A percentile compares a stretch with the other conserved stretches of the same genome.
These are phyloP conservation scores for Fusarium keratoplasticum DNA, from an alignment of 2,329 filamentous ascomycete species.

Conservation along the genomic window DNA sequence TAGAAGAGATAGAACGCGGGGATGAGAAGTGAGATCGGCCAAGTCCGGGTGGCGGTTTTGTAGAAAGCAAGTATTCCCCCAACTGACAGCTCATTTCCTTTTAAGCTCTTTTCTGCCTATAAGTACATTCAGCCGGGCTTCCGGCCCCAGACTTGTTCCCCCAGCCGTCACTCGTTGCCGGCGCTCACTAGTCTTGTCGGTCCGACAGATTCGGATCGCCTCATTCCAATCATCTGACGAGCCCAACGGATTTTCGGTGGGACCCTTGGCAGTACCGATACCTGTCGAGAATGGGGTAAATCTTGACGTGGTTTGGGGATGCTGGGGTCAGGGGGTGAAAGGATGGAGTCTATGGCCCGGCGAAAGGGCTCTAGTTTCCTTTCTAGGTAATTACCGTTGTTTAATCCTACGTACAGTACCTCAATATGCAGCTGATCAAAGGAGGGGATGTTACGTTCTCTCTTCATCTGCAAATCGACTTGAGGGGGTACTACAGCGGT, in stretches of 20 bases:
- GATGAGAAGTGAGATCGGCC: neutral
- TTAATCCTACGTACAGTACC: neutral
- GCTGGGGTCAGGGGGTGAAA: neutral
- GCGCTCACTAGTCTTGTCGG: constrained; percentile 20
- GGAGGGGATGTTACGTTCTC: neutral
- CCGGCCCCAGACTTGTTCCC: constrained; percentile 16
- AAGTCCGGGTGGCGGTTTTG: neutral
- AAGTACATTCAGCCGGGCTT: constrained; percentile 33
- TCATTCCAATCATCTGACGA: constrained; percentile 20
- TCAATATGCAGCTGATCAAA: neutral
- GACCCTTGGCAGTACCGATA: neutral
- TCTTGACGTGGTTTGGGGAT: neutral
- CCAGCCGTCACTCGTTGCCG: constrained; percentile 5
- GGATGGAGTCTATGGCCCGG: neutral
- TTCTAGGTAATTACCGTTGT: neutral
- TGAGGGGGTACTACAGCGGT: neutral
- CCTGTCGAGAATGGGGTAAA: neutral
- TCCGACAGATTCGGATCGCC: constrained; percentile 14
- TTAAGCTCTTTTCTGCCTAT: constrained; percentile 28
- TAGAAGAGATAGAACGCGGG: neutral
- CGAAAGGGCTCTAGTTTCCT: neutral
- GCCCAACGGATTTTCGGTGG: constrained; percentile 12
- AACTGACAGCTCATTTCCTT: neutral
- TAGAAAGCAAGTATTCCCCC: neutral
- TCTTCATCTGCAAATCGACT: neutral